Conservation (phyloP, 768 basidiomycete genomes). For the Boletus rufocinnamomeus region DNA sequence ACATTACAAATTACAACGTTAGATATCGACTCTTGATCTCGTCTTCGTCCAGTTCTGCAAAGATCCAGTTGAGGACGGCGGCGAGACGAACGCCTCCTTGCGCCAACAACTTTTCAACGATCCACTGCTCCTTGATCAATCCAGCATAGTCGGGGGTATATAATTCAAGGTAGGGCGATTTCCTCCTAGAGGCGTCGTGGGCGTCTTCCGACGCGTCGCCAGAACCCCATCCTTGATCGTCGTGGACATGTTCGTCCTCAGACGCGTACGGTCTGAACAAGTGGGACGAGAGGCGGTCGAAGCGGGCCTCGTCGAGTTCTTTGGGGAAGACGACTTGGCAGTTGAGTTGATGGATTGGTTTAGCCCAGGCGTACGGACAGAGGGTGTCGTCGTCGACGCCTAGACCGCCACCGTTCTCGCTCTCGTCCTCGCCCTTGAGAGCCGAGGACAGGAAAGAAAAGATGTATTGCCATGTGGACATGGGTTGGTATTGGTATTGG, state of each 20-base stretch:
- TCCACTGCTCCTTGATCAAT: slow-evolving; percentile 59
- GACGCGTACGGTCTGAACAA: neutral
- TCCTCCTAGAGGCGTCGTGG: slow-evolving; percentile 7
- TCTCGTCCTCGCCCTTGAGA: neutral
- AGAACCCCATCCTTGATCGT: neutral
- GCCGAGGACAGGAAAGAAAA: slow-evolving; percentile 9
- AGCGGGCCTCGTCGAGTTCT: slow-evolving; percentile 50
- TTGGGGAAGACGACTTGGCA: slow-evolving; percentile 82
- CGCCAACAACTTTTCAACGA: slow-evolving; percentile 81
- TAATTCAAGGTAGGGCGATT: slow-evolving; percentile 59
- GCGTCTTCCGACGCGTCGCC: neutral
- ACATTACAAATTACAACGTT: slow-evolving; percentile 13
- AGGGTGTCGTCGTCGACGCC: slow-evolving; percentile 55
- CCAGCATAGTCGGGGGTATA: slow-evolving; percentile 83
- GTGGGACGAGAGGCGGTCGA: slow-evolving; percentile 37
- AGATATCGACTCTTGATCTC: neutral
- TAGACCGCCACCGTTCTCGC: slow-evolving; percentile 22
- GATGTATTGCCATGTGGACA: slow-evolving; percentile 32
- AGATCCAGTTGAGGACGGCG: slow-evolving; percentile 76
- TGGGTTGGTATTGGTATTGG: neutral
- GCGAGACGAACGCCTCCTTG: slow-evolving; percentile 86
- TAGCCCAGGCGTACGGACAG: slow-evolving; percentile 81
- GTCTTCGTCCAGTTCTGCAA: slow-evolving; percentile 31
- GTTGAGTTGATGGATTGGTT: slow-evolving; percentile 72
- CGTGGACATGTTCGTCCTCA: slow-evolving; percentile 1